Evolutionary conservation across 495 filamentous ascomycete genomes (phyloP).

Genomic region (Cenococcum geophilum): DNA sequence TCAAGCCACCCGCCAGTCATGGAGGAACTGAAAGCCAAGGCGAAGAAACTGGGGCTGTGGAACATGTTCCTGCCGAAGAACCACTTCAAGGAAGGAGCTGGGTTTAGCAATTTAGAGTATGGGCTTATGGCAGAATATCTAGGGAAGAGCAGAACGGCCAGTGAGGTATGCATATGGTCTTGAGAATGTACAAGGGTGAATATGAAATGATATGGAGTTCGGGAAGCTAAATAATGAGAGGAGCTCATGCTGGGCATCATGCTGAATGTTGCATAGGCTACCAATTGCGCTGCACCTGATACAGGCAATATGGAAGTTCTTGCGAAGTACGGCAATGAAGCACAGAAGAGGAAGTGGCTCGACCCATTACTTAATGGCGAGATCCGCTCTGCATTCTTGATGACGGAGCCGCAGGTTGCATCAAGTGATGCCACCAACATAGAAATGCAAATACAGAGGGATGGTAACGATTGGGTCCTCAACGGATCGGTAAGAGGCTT

Average conservation of each 20-base stretch:
- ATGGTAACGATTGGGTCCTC: conserved; percentile 40
- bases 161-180: conserved; percentile 29
- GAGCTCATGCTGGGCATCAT: background rate
- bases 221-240: background rate
- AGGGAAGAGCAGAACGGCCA: conserved; percentile 40
- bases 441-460: conserved; percentile 34
- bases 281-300: conserved; percentile 43
- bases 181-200: background rate
- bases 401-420: conserved; percentile 44
- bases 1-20: conserved; percentile 70
- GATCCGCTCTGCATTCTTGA: conserved; percentile 43
- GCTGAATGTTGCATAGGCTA: conserved; percentile 29
- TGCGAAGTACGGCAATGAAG: conserved; percentile 43
- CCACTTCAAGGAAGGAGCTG: conserved; percentile 87
- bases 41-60: conserved; percentile 83
- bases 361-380: conserved; percentile 40
- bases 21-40: conserved; percentile 81
- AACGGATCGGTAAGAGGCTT: conserved; percentile 34
- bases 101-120: conserved; percentile 44
- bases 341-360: conserved; percentile 41
- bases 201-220: no score
- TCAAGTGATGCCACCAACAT: conserved; percentile 43
- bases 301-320: conserved; percentile 45
- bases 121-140: conserved; percentile 43
- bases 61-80: conserved; percentile 95